These are phyloP conservation scores for Mycogone perniciosa DNA, from an alignment of 2,329 filamentous ascomycete species.

Conservation along the genomic window DNA sequence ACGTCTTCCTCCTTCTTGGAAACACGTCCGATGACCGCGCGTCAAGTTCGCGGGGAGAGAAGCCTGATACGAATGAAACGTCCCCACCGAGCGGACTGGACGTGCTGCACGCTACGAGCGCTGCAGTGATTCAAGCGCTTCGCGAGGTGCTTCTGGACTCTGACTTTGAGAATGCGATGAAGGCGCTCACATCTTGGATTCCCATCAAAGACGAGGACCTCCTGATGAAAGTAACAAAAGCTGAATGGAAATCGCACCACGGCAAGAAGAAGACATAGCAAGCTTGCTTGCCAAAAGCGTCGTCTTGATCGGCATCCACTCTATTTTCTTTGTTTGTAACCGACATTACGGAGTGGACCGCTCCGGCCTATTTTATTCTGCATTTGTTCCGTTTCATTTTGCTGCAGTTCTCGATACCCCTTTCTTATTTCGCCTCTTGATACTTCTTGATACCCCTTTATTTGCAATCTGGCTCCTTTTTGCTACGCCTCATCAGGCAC, in stretches of 20 bases:
- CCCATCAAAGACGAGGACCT: slow-evolving; percentile 91
- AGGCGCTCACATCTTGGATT: slow-evolving; percentile 87
- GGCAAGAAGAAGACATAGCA: slow-evolving; percentile 38
- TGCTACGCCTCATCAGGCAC: not conserved
- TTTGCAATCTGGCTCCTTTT: not conserved
- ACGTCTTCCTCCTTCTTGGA: slow-evolving; percentile 92
- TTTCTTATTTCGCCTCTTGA: not conserved
- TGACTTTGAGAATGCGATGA: slow-evolving; percentile 98
- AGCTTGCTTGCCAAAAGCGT: slow-evolving; percentile 23
- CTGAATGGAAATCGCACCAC: slow-evolving; percentile 71
- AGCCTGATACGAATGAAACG: slow-evolving; percentile 14
- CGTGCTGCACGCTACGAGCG: slow-evolving; percentile 81
- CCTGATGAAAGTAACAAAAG: slow-evolving; percentile 81
- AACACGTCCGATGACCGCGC: slow-evolving; percentile 13
- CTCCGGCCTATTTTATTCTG: slow-evolving; percentile 8
- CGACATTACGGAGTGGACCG: not conserved
- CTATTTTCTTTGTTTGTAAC: not conserved
- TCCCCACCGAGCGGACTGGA: slow-evolving; percentile 55
- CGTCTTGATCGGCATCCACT: slow-evolving; percentile 15
- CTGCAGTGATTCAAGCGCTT: slow-evolving; percentile 85
- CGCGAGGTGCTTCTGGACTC: slow-evolving; percentile 82
- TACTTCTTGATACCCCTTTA: slow-evolving; percentile 6
- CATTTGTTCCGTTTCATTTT: not conserved
- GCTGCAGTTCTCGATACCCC: not conserved
- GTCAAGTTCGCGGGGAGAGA: slow-evolving; percentile 5